Conservation (phyloP, 345 rosid species). For the Punica granatum region DNA sequence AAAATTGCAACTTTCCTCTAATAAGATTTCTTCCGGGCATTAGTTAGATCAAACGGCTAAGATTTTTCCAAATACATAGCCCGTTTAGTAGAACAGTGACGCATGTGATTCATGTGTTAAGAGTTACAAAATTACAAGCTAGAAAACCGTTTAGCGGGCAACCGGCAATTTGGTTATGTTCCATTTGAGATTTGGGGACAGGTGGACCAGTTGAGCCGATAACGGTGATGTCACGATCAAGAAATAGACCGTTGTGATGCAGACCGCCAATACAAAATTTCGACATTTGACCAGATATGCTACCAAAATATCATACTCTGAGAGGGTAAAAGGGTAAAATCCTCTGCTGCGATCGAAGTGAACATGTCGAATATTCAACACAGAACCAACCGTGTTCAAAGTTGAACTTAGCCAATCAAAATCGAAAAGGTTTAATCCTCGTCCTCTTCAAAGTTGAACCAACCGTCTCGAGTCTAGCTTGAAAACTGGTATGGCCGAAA, state of each 20-base stretch:
- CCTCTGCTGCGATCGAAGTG: background rate
- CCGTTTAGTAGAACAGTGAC: no score
- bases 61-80: no score
- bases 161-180: background rate
- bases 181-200: background rate
- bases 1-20: no score
- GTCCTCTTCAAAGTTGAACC: no score
- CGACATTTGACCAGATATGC: no score
- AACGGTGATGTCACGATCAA: background rate
- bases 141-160: background rate
- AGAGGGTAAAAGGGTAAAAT: no score
- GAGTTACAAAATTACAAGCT: background rate
- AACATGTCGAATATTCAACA: background rate
- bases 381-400: background rate
- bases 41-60: no score
- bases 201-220: background rate
- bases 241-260: no score
- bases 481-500: background rate
- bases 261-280: no score
- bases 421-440: background rate
- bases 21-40: no score
- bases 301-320: no score
- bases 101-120: background rate
- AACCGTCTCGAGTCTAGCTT: background rate
- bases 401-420: background rate